phyloP scores from a whole-genome alignment of 352 stramenopile species.

The Phytopythium ostracodes region DNA sequence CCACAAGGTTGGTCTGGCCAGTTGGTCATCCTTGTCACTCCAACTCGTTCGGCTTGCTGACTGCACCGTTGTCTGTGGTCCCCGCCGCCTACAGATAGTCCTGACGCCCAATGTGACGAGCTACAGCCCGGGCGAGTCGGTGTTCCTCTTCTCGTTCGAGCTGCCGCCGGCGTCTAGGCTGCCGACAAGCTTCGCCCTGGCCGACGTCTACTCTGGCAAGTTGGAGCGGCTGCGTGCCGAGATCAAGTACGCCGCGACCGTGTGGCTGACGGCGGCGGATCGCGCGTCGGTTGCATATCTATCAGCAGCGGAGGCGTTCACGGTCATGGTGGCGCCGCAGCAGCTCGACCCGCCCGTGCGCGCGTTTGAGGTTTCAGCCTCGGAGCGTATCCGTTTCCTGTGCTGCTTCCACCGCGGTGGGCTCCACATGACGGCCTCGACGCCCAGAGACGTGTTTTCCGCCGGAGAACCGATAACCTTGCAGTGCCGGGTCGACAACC shows the following conservation, averaged over 20 bases:
- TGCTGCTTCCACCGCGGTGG: slow-evolving; percentile 26
- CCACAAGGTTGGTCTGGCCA: slow-evolving; percentile 16
- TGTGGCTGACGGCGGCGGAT: slow-evolving; percentile 24
- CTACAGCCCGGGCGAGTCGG: slow-evolving; percentile 16
- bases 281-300: slow-evolving; percentile 27
- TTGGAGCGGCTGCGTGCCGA: slow-evolving; percentile 22
- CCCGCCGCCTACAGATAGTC: slow-evolving; percentile 13
- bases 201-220: slow-evolving; percentile 22
- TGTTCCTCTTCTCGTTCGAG: slow-evolving; percentile 19
- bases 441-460: slow-evolving; percentile 19
- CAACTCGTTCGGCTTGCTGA: background rate
- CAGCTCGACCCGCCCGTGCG: slow-evolving; percentile 17
- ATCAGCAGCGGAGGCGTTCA: slow-evolving; percentile 23
- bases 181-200: slow-evolving; percentile 24
- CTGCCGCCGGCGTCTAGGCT: slow-evolving; percentile 14
- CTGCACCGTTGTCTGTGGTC: background rate
- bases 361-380: slow-evolving; percentile 21
- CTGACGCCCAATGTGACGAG: slow-evolving; percentile 11
- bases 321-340: slow-evolving; percentile 13
- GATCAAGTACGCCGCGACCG: slow-evolving; percentile 23
- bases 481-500: slow-evolving; percentile 17
- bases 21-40: too few species aligned
- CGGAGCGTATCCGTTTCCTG: slow-evolving; percentile 23
- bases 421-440: slow-evolving; percentile 15
- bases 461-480: slow-evolving; percentile 17